These are phyloP conservation scores for Phialocephala subalpina DNA, from an alignment of 2,329 filamentous ascomycete species.

Conservation along the genomic window DNA sequence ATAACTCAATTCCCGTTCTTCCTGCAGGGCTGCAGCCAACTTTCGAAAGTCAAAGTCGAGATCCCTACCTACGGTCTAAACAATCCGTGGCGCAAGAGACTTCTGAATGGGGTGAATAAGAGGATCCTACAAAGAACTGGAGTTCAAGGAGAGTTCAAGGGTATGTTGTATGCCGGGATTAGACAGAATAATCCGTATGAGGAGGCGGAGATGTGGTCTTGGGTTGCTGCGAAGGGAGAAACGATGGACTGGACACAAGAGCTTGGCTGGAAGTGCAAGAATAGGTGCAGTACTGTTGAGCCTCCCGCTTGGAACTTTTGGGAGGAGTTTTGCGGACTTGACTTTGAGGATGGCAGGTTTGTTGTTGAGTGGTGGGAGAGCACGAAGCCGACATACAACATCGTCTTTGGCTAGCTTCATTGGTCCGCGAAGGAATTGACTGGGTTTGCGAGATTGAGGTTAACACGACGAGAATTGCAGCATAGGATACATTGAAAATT, in stretches of 20 bases:
- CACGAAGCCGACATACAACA: not conserved
- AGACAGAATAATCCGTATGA: not conserved
- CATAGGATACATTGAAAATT: too few species aligned
- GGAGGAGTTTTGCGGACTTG: not conserved
- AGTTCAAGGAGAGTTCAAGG: not conserved
- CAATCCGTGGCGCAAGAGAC: not conserved
- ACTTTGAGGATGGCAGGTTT: not conserved
- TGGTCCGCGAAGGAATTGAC: not conserved
- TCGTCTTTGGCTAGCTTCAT: not conserved
- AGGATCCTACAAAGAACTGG: not conserved
- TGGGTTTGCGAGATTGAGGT: too few species aligned
- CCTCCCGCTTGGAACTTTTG: not conserved
- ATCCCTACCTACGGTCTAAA: not conserved
- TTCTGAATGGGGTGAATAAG: not conserved
- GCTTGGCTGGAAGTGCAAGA: not conserved
- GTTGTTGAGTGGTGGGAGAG: not conserved
- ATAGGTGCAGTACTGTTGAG: not conserved
- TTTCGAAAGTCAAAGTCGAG: not conserved
- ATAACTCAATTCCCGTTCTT: not conserved
- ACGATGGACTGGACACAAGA: not conserved
- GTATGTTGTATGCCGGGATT: not conserved
- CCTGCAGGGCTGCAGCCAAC: not conserved
- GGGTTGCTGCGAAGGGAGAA: not conserved
- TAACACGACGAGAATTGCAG: too few species aligned
- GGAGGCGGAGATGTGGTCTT: not conserved